A percentile compares a stretch with the other conserved stretches of the same genome.
Evolutionary conservation across 2,329 filamentous ascomycete species (phyloP).

Genomic region (Aspergillus niger): DNA sequence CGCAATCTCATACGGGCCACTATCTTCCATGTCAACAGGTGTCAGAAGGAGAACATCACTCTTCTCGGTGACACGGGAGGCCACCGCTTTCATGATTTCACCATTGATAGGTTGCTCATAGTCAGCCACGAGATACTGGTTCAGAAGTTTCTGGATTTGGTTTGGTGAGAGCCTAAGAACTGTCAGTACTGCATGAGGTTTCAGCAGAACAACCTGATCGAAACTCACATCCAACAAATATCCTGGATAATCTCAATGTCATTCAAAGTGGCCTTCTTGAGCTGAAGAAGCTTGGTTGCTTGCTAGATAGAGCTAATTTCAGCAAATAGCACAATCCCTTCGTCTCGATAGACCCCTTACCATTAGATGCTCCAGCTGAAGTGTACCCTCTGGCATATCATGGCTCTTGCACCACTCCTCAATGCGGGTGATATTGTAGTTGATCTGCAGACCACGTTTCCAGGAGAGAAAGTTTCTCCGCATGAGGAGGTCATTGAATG

Average conservation of each 20-base stretch:
- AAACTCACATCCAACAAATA: slow-evolving; percentile 97
- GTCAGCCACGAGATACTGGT: slow-evolving; percentile 97
- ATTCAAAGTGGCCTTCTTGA: slow-evolving; percentile 98
- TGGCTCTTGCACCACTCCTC: slow-evolving; percentile 99
- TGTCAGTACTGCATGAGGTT: slow-evolving; percentile 2
- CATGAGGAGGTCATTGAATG: slow-evolving; percentile 98
- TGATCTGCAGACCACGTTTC: slow-evolving; percentile 99
- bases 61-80: slow-evolving; percentile 96
- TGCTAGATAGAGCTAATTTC: slow-evolving; percentile 57
- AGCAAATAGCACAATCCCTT: neutral
- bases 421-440: slow-evolving; percentile 99
- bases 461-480: slow-evolving; percentile 97
- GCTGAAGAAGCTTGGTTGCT: slow-evolving; percentile 95
- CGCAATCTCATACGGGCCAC: slow-evolving; percentile 96
- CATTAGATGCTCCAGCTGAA: slow-evolving; percentile 98
- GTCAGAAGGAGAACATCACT: slow-evolving; percentile 91
- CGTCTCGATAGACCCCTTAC: slow-evolving; percentile 49
- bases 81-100: slow-evolving; percentile 99
- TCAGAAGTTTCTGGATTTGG: slow-evolving; percentile 97
- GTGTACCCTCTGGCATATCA: slow-evolving; percentile 96
- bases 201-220: neutral
- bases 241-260: slow-evolving; percentile 99
- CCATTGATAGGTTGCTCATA: slow-evolving; percentile 99
- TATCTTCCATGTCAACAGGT: slow-evolving; percentile 98
- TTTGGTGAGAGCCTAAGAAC: slow-evolving; percentile 81